Evolutionary conservation across 2,329 filamentous ascomycete genomes (phyloP), one percentile per base, ranked within the genome.

Genomic region (Aspergillus aculeatus): DNA sequence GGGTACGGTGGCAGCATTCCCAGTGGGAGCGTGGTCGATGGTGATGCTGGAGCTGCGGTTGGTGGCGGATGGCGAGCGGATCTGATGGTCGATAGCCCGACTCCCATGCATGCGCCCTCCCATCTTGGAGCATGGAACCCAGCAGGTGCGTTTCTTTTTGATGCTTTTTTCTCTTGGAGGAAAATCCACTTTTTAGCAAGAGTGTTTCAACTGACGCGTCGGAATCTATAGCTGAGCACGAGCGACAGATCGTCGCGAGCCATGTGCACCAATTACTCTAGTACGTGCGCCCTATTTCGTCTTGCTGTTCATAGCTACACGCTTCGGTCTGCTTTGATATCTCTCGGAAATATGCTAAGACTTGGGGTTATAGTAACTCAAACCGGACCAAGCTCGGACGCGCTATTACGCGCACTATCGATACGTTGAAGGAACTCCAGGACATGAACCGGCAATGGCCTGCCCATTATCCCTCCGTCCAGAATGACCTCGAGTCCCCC

Each of bases 211-310:
- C 68, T 72, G 59, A 72, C 56, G 5, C n/a, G 19, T 38, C n/a
- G 44, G 19, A 35, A 31, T 67, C 60, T 29, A 63, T 71, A 74
- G 80, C 81, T 49, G 87, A 90, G 54, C 80, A 86, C 64, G 89
- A 91, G 71, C 84, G 84, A 69, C 84, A 85, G 66, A 80, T 84
- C 49, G 86, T 94, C 66, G 89, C 91, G 41, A 90, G 89, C 71
- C 91, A 96, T 76, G 87, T 97, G 52, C 89, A 96, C 71, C 95
- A 98, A 78, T 84, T 98, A 65, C 91, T 91, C 82, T 97, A 96
- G 80, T 82, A 77, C 56, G 78, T 66, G 26, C 31, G 12, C 23
- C 38, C 24, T 24, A 19, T 14, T 3, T 48, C 10, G 4, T 44
- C 5, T 14, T 54, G 21, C 4, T 16, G 32, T 35, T 16, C 32